Evolutionary conservation across 2,329 filamentous ascomycete genomes (phyloP), one percentile per base, ranked within the genome.

Genomic region (Colletotrichum plurivorum): DNA sequence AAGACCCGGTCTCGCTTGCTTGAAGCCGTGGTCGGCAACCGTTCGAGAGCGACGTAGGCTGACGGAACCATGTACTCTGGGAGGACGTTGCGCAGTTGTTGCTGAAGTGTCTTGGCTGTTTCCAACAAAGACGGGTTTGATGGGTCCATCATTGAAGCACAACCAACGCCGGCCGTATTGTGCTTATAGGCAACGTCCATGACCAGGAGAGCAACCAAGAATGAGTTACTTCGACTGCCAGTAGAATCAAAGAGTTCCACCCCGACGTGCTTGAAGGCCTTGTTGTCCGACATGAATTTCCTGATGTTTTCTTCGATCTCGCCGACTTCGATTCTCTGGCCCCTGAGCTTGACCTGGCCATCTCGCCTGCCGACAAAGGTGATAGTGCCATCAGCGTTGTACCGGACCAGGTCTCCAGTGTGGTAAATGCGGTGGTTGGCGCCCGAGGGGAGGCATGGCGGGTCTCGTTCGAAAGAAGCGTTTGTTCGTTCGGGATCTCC

Each of bases 391-490:
- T 79, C 71, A 0, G 75, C 72, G 43, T 81, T 76, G 46, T 85
- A 84, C 27, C 73, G 72, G 2, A 78, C 85, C 2, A 88, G 75
- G 71, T 88, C 85, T 5, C 85, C 85, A 2, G 85, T 86, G 67
- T 82, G 83, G 72, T 85, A 88, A 8, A 83, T 46, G 4, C 77
- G 76, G 5, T 72, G 61, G 2, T 27, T 18, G 2, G 61, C 3
- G 0, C 61, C 61, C 15, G 13, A 12, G 18, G 61, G 52, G 5
- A 63, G 68, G 20, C 16, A 67, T 22, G 7, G 16, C 3, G 64
- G 64, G 9, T 51, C 18, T 15, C 4, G 16, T 15, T 61, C 57
- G 5, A 79, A 41, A 69, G 74, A 27, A 2, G 9, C 73, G 67
- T 73, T 54, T 8, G 70, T 75, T 73, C 71, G 70, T 5, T 75